Conservation (phyloP, 2,329 filamentous ascomycete genomes). For the Microdochium trichocladiopsis region DNA sequence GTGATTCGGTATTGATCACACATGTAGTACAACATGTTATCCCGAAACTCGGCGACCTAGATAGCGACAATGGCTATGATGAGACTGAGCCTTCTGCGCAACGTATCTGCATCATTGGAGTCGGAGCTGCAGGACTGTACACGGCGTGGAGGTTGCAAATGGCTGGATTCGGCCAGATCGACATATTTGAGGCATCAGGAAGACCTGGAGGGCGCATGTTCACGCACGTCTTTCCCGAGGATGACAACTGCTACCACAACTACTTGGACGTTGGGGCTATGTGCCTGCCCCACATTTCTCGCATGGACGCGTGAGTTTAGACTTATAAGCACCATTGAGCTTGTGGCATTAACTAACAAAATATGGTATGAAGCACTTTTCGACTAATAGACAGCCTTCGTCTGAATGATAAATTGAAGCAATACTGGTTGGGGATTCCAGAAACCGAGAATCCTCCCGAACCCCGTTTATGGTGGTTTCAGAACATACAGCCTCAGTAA, state of each 20-base stretch:
- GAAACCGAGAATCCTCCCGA: no score
- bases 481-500: no score
- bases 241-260: slow-evolving; percentile 4
- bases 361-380: no score
- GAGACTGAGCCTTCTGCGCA: no score
- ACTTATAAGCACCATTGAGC: slow-evolving; percentile 1
- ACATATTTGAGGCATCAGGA: slow-evolving; percentile 10
- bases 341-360: neutral
- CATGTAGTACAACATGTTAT: no score
- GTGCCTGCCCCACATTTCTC: slow-evolving; percentile 10
- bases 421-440: no score
- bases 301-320: slow-evolving; percentile 9
- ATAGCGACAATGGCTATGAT: no score
- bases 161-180: slow-evolving; percentile 6
- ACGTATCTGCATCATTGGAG: slow-evolving; percentile 8
- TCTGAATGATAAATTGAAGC: no score
- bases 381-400: no score
- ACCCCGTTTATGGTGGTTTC: no score
- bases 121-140: slow-evolving; percentile 8
- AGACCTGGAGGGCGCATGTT: slow-evolving; percentile 10
- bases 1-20: no score
- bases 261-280: slow-evolving; percentile 15
- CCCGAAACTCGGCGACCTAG: no score
- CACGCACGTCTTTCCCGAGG: slow-evolving; percentile 9
- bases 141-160: slow-evolving; percentile 7